Evolutionary conservation across 1,284 basidiomycete species (phyloP).

Genomic region (Trichosporon faecale): DNA sequence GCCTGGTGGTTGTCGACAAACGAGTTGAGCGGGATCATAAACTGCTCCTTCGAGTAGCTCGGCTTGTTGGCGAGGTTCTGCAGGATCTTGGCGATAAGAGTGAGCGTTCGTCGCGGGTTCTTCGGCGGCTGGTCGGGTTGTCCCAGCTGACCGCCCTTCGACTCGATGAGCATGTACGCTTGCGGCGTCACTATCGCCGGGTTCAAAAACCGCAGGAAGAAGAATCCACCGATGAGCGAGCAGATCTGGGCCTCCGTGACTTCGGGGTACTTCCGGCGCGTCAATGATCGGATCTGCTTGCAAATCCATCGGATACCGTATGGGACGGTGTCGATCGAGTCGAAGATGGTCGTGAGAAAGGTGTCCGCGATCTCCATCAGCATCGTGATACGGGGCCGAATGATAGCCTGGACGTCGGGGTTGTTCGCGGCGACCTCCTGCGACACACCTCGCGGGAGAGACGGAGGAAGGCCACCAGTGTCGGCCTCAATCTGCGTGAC

Average conservation of each 20-base stretch:
- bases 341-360: constrained; percentile 96
- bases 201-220: constrained; percentile 99
- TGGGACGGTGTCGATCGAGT: constrained; percentile 93
- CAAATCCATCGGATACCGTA: constrained; percentile 99
- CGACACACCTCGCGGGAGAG: constrained; percentile 84
- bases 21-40: constrained; percentile 97
- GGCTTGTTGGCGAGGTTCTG: constrained; percentile 99
- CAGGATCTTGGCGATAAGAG: constrained; percentile 98
- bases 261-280: constrained; percentile 96
- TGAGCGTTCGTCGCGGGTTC: constrained; percentile 91
- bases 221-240: constrained; percentile 97
- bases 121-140: constrained; percentile 72
- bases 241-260: constrained; percentile 97
- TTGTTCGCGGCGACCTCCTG: constrained; percentile 92
- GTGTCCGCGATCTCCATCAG: constrained; percentile 98
- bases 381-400: constrained; percentile 92
- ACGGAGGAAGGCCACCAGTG: constrained; percentile 81
- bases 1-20: constrained; percentile 99
- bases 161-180: constrained; percentile 98
- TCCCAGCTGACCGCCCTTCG: constrained; percentile 36
- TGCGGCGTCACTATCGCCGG: constrained; percentile 99
- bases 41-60: constrained; percentile 93
- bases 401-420: constrained; percentile 92
- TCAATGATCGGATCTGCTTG: constrained; percentile 95
- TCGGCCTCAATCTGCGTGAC: constrained; percentile 97